Base-by-base conservation (phyloP, 2,329 filamentous ascomycete species). In the Sphaerulina vaccinii region DNA sequence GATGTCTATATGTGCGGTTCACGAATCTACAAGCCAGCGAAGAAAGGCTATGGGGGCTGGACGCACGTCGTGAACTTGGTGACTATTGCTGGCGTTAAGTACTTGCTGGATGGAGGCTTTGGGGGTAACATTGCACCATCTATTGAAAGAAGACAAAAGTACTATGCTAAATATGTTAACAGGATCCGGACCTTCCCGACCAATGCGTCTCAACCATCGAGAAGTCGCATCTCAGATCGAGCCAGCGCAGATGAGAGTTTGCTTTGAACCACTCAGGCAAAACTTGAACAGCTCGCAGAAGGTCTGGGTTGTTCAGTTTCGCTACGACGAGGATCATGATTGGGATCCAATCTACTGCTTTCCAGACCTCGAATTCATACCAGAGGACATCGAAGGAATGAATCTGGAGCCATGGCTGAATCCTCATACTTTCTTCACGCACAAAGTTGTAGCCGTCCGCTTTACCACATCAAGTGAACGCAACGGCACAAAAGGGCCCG, bases 321-420 rank as follows among this genome's bases (percentile, higher is more conserved):
- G 46, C 55, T 50, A 50, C 23, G 18, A 35, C 15, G 47, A 68
- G 0, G 68, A 75, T 1, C 70, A 68, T 36, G 71, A 74, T 2
- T 90, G 84, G 81, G 71, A 75, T 22, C 71, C 79, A 1, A 79
- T 75, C 53, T 88, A 88, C 67, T 80, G 77, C 54, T 90, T 89
- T 65, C 76, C 78, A 2, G 81, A 86, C 48, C 69, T 79, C 16
- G 84, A 87, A 67, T 87, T 86, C 67, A 65, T 80, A 18, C 76
- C 75, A 2, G 64, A 70, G 21, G 85, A 88, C 67, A 86, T 83
- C 61, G 74, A 73, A 15, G 69, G 82, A 1, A 73, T 85, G 72
- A 87, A 83, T 68, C 79, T 74, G 58, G 77, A 65, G 32, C 80
- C 79, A 1, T 80, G 78, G 60, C 73, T 73, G 33, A 72, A 68